Evolutionary conservation across 148 eudicot genomes (phyloP).

Genomic region (Rhododendron ovatum): DNA sequence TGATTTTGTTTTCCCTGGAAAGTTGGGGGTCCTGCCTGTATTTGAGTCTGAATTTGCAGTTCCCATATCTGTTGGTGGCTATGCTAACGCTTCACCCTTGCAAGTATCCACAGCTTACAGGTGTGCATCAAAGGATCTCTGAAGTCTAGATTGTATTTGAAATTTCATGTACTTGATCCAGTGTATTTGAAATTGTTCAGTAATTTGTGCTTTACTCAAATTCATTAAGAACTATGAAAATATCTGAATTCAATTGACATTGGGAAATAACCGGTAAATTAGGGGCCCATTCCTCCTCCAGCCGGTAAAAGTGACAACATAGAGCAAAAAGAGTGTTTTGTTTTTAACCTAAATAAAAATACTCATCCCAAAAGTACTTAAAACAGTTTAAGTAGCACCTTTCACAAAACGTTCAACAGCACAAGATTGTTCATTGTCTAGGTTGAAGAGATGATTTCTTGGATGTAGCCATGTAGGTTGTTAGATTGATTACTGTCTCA

Average conservation of each 20-base stretch:
- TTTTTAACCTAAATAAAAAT: not conserved
- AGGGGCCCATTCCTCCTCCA: not conserved
- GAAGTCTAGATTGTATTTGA: not conserved
- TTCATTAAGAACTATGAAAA: not conserved
- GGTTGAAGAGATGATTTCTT: not conserved
- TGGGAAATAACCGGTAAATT: not conserved
- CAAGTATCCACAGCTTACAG: constrained; percentile 99
- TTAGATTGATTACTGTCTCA: not conserved
- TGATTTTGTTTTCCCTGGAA: constrained; percentile 99
- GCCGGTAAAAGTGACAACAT: not conserved
- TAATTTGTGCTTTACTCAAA: not conserved
- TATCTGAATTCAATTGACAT: not conserved
- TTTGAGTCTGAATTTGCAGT: constrained; percentile 98
- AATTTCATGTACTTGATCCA: not conserved
- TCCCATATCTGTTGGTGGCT: constrained; percentile 96
- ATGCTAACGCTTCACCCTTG: constrained; percentile 93
- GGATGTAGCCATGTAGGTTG: not conserved
- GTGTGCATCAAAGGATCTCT: constrained; percentile 24
- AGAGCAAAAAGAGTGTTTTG: not conserved
- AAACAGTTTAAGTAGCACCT: not conserved
- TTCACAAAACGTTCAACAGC: not conserved
- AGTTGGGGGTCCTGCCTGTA: constrained; percentile 94
- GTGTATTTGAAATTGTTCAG: not conserved
- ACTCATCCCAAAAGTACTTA: not conserved
- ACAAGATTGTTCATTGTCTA: not conserved